Evolutionary conservation across 768 basidiomycete species (phyloP), one percentile per base, ranked within the genome.

Genomic region (Pleurotus pulmonarius): DNA sequence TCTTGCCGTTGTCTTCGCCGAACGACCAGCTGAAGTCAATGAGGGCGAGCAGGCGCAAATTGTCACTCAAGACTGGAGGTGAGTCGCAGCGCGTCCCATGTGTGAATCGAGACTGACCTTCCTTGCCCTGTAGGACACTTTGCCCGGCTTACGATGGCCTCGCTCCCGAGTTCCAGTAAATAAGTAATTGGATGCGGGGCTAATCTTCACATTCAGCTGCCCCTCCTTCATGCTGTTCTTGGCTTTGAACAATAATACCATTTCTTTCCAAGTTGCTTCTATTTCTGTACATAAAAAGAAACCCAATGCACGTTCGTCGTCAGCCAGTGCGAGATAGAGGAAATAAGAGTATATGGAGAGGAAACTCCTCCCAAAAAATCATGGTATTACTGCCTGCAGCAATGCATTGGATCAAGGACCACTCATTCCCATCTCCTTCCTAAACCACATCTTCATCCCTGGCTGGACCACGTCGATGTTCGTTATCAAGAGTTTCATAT

Each of bases 1-100:
- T 18, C 63, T 73, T 5, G 72, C 72, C 5, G 63, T 73, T 46
- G 71, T 68, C 12, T 71, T 72, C 46, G 70, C 63, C 4, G 70
- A 70, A 59, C 49, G 62, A 4, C 70, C 70, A 0, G 56, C 59
- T 9, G 64, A 64, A 8, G 69, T 70, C 48, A 58, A 66, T 20
- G 41, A 46, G 0, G 70, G 70, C 1, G 61, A 63, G 1, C 69
- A 72, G 45, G 61, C 67, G 18, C 70, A 70, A 52, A 70, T 70
- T 38, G 60, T 58, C n/a, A 61, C 64, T 13, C 65, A 69, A 13
- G 68, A 70, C 29, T 72, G 70, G 70, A 60, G 58, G 58, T 60
- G 41, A 51, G 59, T 58, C 13, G 9, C 12, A 18, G 20, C 4
- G 20, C 22, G 16, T 12, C 3, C 20, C 4, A 15, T 15, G 16